Evolutionary conservation across 768 basidiomycete genomes (phyloP), one percentile per base, ranked within the genome.

Genomic region (Lepiota venenata): DNA sequence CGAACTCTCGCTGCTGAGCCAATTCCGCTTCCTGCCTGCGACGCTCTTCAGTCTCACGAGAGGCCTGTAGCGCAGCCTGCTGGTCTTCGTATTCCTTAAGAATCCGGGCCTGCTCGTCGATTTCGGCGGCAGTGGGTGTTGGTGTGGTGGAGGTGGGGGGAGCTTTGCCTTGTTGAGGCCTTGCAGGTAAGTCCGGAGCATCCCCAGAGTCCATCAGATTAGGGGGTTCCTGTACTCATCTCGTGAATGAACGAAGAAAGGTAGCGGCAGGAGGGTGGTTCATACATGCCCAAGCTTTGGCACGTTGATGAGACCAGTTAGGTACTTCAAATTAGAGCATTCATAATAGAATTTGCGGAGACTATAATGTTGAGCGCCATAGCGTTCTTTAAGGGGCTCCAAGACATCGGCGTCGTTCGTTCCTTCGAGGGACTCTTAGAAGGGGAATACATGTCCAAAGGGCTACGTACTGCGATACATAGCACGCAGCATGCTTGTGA

Each of bases 341-440:
- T 99, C 97, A 67, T 98, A 98, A 75, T 98, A 98, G 74, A 97
- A 99, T 68, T 96, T 93, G 58, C 97, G 87, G 9, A 99, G 80
- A 59, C 84, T 88, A 64, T 94, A 86, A 64, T 99, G 97, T 64
- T 98, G 97, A 20, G 91, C 81, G 56, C 82, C 85, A 71, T 88
- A 99, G 29, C 97, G 85, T 65, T 90, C 82, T 42, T 87, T 81
- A 16, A 99, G 75, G 1, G 94, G 95, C 64, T 94, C 91, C 58
- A 99, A 72, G 2, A 87, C 94, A 41, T 98, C 97, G 37, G 79
- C 74, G 56, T 91, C 90, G 62, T 91, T 91, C 22, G 94, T 95
- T 62, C 92, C 95, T 97, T 18, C 7, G 46, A n/a, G 14, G 12
- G 12, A 16, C 40, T 7, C 39, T 55, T 27, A 55, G 46, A 10